A percentile compares a stretch with the other conserved stretches of the same genome.
These are phyloP conservation scores for Poronia punctata DNA, from an alignment of 495 filamentous ascomycete species.

Conservation along the genomic window DNA sequence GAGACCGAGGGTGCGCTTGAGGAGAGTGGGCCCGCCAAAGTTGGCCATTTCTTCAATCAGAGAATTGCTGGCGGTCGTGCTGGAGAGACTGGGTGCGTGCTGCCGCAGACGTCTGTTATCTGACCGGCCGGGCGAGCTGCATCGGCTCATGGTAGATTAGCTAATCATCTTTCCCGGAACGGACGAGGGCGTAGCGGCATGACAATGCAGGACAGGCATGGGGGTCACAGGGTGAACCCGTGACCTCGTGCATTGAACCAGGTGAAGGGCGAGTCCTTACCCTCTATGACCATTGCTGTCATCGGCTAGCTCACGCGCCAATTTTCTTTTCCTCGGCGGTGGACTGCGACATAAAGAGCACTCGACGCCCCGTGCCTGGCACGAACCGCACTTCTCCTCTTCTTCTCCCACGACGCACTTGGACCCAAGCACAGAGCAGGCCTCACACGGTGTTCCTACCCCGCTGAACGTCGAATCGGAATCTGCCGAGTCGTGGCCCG, in stretches of 20 bases:
- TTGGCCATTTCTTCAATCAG: slow-evolving; percentile 55
- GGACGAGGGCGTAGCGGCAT: slow-evolving; percentile 16
- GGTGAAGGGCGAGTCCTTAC: slow-evolving; percentile 41
- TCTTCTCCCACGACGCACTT: slow-evolving; percentile 84
- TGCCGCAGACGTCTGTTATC: slow-evolving; percentile 47
- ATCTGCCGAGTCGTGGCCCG: slow-evolving; percentile 43
- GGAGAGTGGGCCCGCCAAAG: slow-evolving; percentile 51
- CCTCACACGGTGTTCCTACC: slow-evolving; percentile 39
- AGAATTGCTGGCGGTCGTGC: slow-evolving; percentile 46
- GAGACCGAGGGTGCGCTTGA: slow-evolving; percentile 59
- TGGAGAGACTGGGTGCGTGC: slow-evolving; percentile 47
- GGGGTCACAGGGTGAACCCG: slow-evolving; percentile 24
- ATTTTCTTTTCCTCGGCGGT: slow-evolving; percentile 66
- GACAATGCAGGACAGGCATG: slow-evolving; percentile 19
- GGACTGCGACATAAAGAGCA: slow-evolving; percentile 62
- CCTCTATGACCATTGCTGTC: slow-evolving; percentile 50
- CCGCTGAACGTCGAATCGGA: slow-evolving; percentile 40
- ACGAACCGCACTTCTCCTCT: slow-evolving; percentile 55
- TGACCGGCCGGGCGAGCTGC: slow-evolving; percentile 45
- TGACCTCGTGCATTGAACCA: too few relatives aligned
- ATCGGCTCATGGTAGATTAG: slow-evolving; percentile 41
- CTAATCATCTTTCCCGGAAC: slow-evolving; percentile 15
- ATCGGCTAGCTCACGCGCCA: slow-evolving; percentile 53
- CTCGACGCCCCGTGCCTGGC: slow-evolving; percentile 53
- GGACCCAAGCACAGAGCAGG: slow-evolving; percentile 76